phyloP scores from a whole-genome alignment of 306 rosid genomes.

The Corylus americana region DNA sequence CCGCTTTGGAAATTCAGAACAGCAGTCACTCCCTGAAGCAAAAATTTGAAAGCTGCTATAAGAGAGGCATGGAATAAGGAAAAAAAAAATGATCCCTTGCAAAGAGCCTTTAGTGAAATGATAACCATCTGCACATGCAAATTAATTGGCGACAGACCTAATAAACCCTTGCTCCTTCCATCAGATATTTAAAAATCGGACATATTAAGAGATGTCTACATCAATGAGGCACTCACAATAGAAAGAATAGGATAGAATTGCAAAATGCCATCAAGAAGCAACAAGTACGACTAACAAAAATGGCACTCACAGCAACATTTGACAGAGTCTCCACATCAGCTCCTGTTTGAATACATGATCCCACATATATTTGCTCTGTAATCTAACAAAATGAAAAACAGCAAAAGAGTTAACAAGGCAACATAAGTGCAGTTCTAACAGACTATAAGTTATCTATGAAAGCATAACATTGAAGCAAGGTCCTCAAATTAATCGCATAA shows the following conservation, averaged over 20 bases:
- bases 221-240: not conserved
- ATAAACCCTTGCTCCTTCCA: not conserved
- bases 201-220: not conserved
- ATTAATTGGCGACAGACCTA: not conserved
- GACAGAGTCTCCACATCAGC: conserved; percentile 75
- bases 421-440: conserved; percentile 2
- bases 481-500: not conserved
- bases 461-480: not conserved
- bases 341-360: conserved; percentile 89
- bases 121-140: not conserved
- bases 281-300: conserved; percentile 13
- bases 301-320: conserved; percentile 51
- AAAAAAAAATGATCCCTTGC: not conserved
- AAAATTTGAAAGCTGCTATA: conserved; percentile 30
- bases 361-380: conserved; percentile 88
- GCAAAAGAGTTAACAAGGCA: conserved; percentile 14
- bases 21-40: conserved; percentile 85
- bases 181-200: not conserved
- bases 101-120: not conserved
- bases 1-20: conserved; percentile 85
- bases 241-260: not conserved
- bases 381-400: conserved; percentile 51
- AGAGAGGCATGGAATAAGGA: conserved; percentile 23
- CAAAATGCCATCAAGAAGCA: not conserved
- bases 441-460: conserved; percentile 7